Evolutionary conservation across 2,329 filamentous ascomycete species (phyloP).

Genomic region (Colletotrichum sp.): DNA sequence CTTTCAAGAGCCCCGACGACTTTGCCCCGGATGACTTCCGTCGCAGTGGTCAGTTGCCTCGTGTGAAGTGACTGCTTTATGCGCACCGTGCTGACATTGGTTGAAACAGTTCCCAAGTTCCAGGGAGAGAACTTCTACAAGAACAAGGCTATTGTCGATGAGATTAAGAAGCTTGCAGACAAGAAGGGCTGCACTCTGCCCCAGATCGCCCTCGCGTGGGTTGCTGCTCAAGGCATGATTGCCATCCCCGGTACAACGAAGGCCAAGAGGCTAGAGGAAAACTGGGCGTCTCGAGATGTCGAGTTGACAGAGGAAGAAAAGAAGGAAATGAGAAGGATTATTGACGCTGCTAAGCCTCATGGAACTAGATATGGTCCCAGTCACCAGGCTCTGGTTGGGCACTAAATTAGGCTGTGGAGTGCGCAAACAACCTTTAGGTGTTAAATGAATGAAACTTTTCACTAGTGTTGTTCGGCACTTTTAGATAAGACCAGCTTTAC

Average conservation of each 20-base stretch:
- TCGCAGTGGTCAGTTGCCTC: conserved; percentile 33
- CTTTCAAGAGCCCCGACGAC: conserved; percentile 47
- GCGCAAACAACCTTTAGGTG: background rate
- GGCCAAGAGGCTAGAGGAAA: conserved; percentile 40
- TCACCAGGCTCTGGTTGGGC: conserved; percentile 17
- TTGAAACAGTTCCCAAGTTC: conserved; percentile 32
- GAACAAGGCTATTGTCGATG: conserved; percentile 44
- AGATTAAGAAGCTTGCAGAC: conserved; percentile 43
- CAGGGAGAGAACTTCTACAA: conserved; percentile 51
- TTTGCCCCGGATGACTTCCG: conserved; percentile 48
- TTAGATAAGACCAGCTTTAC: background rate
- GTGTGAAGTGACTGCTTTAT: background rate
- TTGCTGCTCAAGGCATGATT: conserved; percentile 45
- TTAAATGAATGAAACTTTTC: background rate
- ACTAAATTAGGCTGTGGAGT: background rate
- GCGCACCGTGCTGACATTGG: conserved; percentile 25
- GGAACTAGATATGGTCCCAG: conserved; percentile 36
- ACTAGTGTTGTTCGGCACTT: background rate
- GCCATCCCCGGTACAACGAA: conserved; percentile 52
- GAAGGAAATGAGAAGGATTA: conserved; percentile 40
- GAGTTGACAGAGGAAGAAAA: conserved; percentile 41
- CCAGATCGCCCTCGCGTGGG: conserved; percentile 45
- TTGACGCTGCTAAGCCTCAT: conserved; percentile 40
- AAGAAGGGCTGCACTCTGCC: conserved; percentile 35
- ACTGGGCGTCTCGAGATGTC: conserved; percentile 40